These are phyloP conservation scores for Cyclostephanos tholiformis DNA, from an alignment of 108 stramenopile genomes.

Conservation along the genomic window DNA sequence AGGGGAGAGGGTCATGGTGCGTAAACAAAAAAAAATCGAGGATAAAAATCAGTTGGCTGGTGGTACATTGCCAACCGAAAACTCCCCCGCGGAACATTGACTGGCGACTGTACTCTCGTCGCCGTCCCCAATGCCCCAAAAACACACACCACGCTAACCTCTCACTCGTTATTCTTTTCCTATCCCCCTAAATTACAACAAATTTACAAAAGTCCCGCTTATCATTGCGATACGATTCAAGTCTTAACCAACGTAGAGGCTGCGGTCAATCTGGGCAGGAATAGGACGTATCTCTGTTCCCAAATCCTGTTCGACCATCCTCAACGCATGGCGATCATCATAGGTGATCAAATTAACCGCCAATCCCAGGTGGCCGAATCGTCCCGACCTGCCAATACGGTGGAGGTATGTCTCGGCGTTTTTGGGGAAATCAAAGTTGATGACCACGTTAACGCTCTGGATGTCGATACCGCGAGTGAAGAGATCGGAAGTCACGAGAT, in stretches of 20 bases:
- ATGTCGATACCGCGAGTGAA: conserved; percentile 99
- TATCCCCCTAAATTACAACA: conserved; percentile 16
- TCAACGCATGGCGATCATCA: conserved; percentile 85
- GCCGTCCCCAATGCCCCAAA: conserved; percentile 42
- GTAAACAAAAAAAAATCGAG: conserved; percentile 36
- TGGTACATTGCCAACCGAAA: conserved; percentile 43
- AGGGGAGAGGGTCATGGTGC: conserved; percentile 54
- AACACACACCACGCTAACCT: conserved; percentile 55
- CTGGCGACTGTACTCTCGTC: too few relatives aligned
- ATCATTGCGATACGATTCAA: neutral
- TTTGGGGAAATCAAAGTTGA: conserved; percentile 99
- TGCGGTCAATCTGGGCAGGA: conserved; percentile 93
- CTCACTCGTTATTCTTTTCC: conserved; percentile 38
- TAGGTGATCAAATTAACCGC: conserved; percentile 98
- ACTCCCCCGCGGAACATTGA: conserved; percentile 29
- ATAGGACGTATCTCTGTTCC: conserved; percentile 98
- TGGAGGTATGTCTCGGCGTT: conserved; percentile 98
- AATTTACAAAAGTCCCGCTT: neutral
- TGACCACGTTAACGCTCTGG: conserved; percentile 98
- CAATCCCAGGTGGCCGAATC: conserved; percentile 98
- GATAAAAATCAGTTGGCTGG: conserved; percentile 41
- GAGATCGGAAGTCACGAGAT: conserved; percentile 97
- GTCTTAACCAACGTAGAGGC: conserved; percentile 94
- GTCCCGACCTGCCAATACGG: conserved; percentile 97
- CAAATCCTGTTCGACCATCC: conserved; percentile 94